phyloP scores from a whole-genome alignment of 129 eudicot species.

The Deinandra increscens region DNA sequence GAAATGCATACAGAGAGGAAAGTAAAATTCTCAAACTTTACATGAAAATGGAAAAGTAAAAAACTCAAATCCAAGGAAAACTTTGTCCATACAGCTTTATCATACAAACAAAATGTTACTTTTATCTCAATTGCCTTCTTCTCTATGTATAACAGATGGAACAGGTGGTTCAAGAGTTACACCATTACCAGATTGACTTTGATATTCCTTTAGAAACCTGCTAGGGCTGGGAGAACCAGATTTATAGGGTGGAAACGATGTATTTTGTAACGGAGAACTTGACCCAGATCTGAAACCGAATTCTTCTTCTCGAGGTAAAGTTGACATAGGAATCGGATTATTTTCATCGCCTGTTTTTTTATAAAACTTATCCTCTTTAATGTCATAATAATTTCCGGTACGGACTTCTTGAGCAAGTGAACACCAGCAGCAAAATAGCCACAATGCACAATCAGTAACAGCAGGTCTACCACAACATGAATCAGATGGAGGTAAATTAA shows the following conservation, averaged over 20 bases:
- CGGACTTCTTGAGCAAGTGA: constrained; percentile 95
- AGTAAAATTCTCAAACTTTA: constrained; percentile 13
- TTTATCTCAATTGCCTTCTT: constrained; percentile 38
- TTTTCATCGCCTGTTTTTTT: constrained; percentile 36
- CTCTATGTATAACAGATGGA: constrained; percentile 52
- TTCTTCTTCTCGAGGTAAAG: constrained; percentile 53
- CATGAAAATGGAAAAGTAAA: constrained; percentile 10
- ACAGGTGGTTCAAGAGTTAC: constrained; percentile 59
- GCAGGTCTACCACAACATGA: constrained; percentile 67
- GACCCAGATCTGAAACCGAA: constrained; percentile 39
- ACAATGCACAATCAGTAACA: constrained; percentile 70
- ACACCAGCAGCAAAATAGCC: constrained; percentile 99
- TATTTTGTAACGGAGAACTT: constrained; percentile 39
- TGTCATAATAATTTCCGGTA: constrained; percentile 76
- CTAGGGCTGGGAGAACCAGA: constrained; percentile 50
- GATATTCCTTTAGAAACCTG: constrained; percentile 38
- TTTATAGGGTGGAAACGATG: constrained; percentile 29
- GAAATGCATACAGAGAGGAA: background rate
- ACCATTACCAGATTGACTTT: constrained; percentile 28
- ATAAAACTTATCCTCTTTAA: constrained; percentile 66
- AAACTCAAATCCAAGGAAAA: constrained; percentile 12
- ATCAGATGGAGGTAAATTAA: constrained; percentile 63
- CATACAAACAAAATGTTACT: constrained; percentile 3
- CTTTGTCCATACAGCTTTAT: background rate
- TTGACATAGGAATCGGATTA: constrained; percentile 37